These are phyloP conservation scores for Mycena alexandri DNA, from an alignment of 768 basidiomycete genomes.

Conservation along the genomic window DNA sequence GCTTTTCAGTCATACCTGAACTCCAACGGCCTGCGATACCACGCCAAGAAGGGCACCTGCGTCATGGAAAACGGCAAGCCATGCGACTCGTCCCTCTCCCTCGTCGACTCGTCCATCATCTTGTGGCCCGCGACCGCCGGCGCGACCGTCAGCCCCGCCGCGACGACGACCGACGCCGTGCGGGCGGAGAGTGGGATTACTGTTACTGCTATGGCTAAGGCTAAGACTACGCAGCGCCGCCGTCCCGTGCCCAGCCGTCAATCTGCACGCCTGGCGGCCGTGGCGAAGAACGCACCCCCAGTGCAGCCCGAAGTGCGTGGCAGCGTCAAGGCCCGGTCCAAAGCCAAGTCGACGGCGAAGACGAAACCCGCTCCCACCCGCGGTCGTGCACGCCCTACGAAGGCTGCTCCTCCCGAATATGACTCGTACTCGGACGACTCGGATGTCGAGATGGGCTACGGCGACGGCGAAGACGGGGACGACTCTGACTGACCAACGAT, in stretches of 20 bases:
- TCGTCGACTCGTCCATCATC: background rate
- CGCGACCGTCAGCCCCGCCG: conserved; percentile 4
- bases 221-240: background rate
- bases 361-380: background rate
- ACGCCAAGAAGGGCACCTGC: conserved; percentile 76
- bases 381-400: too few species aligned
- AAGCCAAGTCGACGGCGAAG: background rate
- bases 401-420: too few species aligned
- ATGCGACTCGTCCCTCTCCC: conserved; percentile 5
- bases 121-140: background rate
- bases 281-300: background rate
- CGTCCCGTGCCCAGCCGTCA: background rate
- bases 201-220: too few species aligned
- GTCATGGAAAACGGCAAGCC: conserved; percentile 49
- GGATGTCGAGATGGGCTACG: too few species aligned
- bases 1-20: conserved; percentile 67
- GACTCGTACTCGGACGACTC: too few species aligned
- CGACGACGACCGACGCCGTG: conserved; percentile 3
- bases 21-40: conserved; percentile 77
- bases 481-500: too few species aligned
- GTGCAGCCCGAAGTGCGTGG: background rate
- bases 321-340: conserved; percentile 1
- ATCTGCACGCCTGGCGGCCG: conserved; percentile 3
- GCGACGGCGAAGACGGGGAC: too few species aligned
- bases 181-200: background rate